Base-by-base conservation (phyloP, 2,329 filamentous ascomycete species). In the Didymella lethalis region DNA sequence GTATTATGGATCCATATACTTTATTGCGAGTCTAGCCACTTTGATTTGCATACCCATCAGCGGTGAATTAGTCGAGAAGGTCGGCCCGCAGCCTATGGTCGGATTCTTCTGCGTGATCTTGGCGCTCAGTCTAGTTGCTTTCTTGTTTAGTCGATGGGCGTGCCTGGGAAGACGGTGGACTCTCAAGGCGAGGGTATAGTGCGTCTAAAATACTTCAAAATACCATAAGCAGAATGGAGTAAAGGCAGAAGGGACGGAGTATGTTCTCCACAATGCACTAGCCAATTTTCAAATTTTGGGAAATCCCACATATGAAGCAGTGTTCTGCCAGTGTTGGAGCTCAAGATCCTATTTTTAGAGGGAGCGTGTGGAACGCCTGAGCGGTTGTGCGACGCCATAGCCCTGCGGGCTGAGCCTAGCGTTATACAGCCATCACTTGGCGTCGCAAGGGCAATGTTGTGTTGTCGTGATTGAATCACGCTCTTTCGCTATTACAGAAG, bases 1-100 rank as follows among this genome's bases (percentile, higher is more conserved):
- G 18, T 78, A 84, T 11, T 80, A 86, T 65, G 84, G 85, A 0
- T 84, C 84, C 1, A 69, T 76, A 67, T 77, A 76, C 51, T 76
- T 76, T 57, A 64, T 77, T 7, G 74, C 73, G 4, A 72, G 69
- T 55, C 57, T 77, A n/a, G 72, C 75, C 5, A 73, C 73, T 5
- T 60, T 77, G 3, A 67, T 76, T 2, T 76, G 75, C 40, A 72
- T 77, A 18, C 75, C 75, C 0, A 74, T 75, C 28, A 73, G 71
- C 54, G 75, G 75, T 44, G 72, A 76, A 62, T 63, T 77, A 20
- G 69, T 76, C 6, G 64, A 74, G 51, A 70, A 64, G 2, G 73
- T 75, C 2, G 75, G 75, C 16, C 67, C 74, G 10, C 62, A 69
- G 57, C 48, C 72, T 0, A 71, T 77, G 74, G 72, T 77, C 1